Conservation (phyloP, 2,329 filamentous ascomycete genomes). For the Daldinia sp. region DNA sequence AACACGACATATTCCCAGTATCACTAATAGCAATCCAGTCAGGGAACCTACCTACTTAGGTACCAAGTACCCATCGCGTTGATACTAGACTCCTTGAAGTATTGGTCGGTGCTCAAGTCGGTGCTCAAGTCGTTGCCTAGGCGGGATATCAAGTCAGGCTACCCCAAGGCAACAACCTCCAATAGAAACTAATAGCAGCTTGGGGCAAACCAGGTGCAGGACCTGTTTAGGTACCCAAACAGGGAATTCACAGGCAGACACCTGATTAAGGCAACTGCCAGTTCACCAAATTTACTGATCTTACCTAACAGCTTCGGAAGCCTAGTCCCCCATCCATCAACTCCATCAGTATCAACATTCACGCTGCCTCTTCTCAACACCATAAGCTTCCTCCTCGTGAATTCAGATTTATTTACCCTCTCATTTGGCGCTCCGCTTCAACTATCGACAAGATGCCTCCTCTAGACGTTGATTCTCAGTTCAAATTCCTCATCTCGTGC, state of each 20-base stretch:
- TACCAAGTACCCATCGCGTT: not conserved
- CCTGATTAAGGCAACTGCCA: not conserved
- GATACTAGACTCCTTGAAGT: not conserved
- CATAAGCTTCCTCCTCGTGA: too few species aligned
- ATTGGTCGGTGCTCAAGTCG: not conserved
- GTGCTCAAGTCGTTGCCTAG: too few species aligned
- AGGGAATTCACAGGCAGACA: not conserved
- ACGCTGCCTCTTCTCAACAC: not conserved
- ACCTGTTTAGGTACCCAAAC: too few species aligned
- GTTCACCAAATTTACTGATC: not conserved
- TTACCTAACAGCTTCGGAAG: not conserved
- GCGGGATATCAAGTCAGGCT: too few species aligned
- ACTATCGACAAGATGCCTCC: constrained; percentile 54
- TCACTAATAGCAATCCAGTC: not conserved
- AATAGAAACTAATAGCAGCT: too few species aligned
- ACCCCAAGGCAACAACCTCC: too few species aligned
- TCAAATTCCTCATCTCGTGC: constrained; percentile 72
- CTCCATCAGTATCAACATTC: not conserved
- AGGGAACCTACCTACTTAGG: too few species aligned
- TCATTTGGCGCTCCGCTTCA: constrained; percentile 9
- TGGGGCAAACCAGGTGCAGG: too few species aligned
- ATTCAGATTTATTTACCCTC: too few species aligned
- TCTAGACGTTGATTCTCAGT: constrained; percentile 62
- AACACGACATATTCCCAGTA: constrained; percentile 2
- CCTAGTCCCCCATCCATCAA: constrained; percentile 1